Base-by-base conservation (phyloP, 805 yeast genomes). In the Isabelozyma rhagii region DNA sequence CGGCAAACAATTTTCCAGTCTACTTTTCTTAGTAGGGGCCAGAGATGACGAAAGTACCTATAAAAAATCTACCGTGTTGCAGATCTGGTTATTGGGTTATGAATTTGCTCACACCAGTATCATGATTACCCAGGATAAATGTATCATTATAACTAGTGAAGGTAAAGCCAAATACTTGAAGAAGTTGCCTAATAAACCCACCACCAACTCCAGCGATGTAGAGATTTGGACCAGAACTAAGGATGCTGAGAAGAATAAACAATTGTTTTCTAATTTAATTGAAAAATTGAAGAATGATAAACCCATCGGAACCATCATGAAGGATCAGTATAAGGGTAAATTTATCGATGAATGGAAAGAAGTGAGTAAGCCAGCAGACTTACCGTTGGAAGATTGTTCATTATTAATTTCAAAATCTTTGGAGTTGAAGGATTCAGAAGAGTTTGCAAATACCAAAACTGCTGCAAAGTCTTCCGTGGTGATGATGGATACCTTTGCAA, bases 31-130 rank as follows among this genome's bases (percentile, higher is more conserved):
- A 11, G 85, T 87, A 44, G 98, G 97, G 10, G 87, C 96, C 7
- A 75, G 89, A 42, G 91, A 89, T 63, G 94, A 88, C 52, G 93
- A 87, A 55, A 87, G 90, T 64, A 96, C 96, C 44, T 91, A 89
- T 68, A 90, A 87, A 63, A 89, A 89, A 68, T 85, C 96, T 10
- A 84, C 96, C 0, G 85, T 87, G 43, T 69, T 92, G 44, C 97
- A 92, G 65, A 87, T 84, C 47, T 93, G 98, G 98, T 72, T 93
- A 47, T 71, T 93, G 45, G 97, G 97, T 4, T 93, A 92, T 65
- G 98, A 94, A 65, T 93, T 93, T 63, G 96, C 96, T n/a, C 94
- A 94, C 46, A 91, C 97, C 1, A 83, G 84, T 29, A 69, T 93
- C 47, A 82, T 78, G 46, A 70, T 92, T 50, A 79, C 87, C 3